Evolutionary conservation across 2,329 filamentous ascomycete genomes (phyloP), one percentile per base, ranked within the genome.

Genomic region (Curvularia eragrostidis): DNA sequence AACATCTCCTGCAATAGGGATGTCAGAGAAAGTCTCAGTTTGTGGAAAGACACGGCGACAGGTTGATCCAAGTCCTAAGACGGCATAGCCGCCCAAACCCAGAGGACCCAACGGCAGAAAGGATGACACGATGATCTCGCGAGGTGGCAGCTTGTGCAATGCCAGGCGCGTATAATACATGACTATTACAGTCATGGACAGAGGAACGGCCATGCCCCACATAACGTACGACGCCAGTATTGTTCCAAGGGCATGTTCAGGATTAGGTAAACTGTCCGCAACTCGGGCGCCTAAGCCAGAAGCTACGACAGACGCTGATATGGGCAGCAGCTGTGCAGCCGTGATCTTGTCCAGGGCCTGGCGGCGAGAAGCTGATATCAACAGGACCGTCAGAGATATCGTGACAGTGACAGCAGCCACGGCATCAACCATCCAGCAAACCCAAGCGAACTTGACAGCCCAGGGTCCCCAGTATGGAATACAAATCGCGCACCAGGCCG

Each of bases 121-220:
- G 6, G 86, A 84, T 2, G 85, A 88, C 9, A 90, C 87, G 42
- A 91, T 87, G 54, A 87, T 84, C 68, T 90, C 89, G 48, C 84
- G 81, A 1, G 87, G 84, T 0, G 88, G 88, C 13, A 91, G 80
- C 38, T 87, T 86, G 74, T 91, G 84, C 2, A 91, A 73, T 3
- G 85, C 86, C 9, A 91, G 79, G 10, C 89, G 86, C 58, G 89
- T 85, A 68, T 89, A 90, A 74, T 91, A 91, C 36, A 91, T 83
- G 10, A 85, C 85, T 24, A 91, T 77, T 19, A 90, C 83, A 41
- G 83, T 81, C 73, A 87, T 83, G 1, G 87, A 84, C 49, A 91
- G 75, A 0, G 84, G 84, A 2, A 82, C 81, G 4, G 87, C 86
- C 56, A 86, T 85, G 0, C 88, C 88, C 87, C 87, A 91, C 63